Evolutionary conservation across 2,329 filamentous ascomycete genomes (phyloP), one percentile per base, ranked within the genome.

Genomic region (Alternaria arbusti): DNA sequence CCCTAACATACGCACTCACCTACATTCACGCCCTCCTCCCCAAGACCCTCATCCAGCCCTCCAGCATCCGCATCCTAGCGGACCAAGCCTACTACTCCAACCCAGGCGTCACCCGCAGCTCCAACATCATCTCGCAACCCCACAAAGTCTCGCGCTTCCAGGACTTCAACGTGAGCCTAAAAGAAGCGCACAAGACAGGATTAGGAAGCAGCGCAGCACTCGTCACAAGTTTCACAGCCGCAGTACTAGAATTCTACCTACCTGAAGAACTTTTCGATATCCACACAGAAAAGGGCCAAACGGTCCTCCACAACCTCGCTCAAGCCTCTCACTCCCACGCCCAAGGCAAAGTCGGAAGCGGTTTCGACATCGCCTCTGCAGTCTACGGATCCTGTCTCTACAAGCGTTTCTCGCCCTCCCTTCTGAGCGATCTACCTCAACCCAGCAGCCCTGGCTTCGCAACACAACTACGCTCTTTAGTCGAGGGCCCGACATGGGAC

Each of bases 51-150:
- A 89, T 96, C 74, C 86, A 86, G 13, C 88, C 94, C 5, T 83
- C 91, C 28, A 88, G 88, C 13, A 88, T 98, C 78, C 94, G 92
- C 65, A 95, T 99, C 78, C 87, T 98, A 36, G 95, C 96, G 64
- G 94, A 97, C 82, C 94, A 96, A 76, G 93, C 96, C 83, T 99
- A 99, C 86, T 99, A 98, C 84, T 97, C 96, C 64, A 62, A 78
- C 74, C 23, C 74, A 71, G 62, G 76, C 73, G 69, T 52, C 10
- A 11, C 59, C 17, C 59, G 59, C 32, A 54, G 15, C n/a, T 51
- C 54, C 50, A 58, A 61, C 36, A 49, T 43, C 17, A 28, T 46
- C 10, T 45, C 59, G 1, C 28, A 52, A 6, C 40, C 63, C 11
- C 44, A 69, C n/a, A 61, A 67, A 26, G 43, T 22, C 11, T 74